Evolutionary conservation across 148 eudicot genomes (phyloP).

Genomic region (Rhododendron molle): DNA sequence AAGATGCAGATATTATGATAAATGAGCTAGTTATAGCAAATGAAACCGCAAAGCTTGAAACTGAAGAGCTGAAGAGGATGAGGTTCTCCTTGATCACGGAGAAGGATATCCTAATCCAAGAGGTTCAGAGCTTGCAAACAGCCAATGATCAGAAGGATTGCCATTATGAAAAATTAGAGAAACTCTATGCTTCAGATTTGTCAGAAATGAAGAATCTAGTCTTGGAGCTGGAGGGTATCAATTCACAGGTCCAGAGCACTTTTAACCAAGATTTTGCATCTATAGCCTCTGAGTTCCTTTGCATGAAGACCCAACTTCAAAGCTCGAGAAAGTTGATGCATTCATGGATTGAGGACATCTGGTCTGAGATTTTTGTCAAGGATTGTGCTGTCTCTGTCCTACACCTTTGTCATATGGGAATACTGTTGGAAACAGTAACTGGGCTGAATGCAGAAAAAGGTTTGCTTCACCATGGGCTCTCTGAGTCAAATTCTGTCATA

Average conservation of each 20-base stretch:
- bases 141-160: conserved; percentile 32
- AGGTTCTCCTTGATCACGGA: conserved; percentile 31
- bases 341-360: conserved; percentile 65
- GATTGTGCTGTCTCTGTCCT: conserved; percentile 67
- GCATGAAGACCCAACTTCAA: conserved; percentile 49
- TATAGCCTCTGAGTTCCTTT: conserved; percentile 36
- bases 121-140: conserved; percentile 45
- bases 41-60: conserved; percentile 60
- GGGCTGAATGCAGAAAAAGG: conserved; percentile 70
- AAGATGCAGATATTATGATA: conserved; percentile 76
- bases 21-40: conserved; percentile 71
- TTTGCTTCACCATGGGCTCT: conserved; percentile 48
- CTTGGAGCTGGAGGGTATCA: conserved; percentile 46
- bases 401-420: conserved; percentile 73
- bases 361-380: conserved; percentile 70
- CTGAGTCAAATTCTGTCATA: conserved; percentile 55
- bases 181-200: conserved; percentile 36
- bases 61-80: conserved; percentile 41
- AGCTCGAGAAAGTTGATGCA: conserved; percentile 32
- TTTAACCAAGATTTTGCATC: conserved; percentile 39
- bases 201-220: conserved; percentile 28
- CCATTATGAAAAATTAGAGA: conserved; percentile 40
- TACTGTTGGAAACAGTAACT: conserved; percentile 56
- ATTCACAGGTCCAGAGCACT: conserved; percentile 31
- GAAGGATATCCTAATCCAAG: conserved; percentile 38